Percentiles rank a stretch among this genome's conserved stretches.
phyloP scores from a whole-genome alignment of 2,329 filamentous ascomycete species.

The Penicillium paneum region DNA sequence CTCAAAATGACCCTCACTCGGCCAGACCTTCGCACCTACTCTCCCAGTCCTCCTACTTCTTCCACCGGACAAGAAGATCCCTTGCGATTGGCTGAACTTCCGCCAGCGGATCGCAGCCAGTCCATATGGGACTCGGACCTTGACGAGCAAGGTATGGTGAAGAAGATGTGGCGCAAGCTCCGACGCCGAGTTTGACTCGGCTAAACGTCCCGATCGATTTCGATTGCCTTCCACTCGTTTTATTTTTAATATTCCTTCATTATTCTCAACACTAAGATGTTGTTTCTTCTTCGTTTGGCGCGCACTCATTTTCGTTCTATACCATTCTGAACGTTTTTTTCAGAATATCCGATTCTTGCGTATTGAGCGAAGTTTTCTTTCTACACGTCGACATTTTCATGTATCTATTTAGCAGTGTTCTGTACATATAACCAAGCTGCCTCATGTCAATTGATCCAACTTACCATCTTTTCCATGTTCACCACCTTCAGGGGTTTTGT shows the following conservation, averaged over 20 bases:
- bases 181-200: constrained; percentile 25
- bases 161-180: constrained; percentile 46
- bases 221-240: not conserved
- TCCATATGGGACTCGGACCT: constrained; percentile 46
- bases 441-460: not conserved
- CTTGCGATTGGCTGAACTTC: constrained; percentile 54
- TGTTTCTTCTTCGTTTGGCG: constrained; percentile 4
- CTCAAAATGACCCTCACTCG: constrained; percentile 91
- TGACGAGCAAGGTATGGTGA: constrained; percentile 39
- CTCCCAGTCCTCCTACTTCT: constrained; percentile 46
- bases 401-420: constrained; percentile 13
- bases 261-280: not conserved
- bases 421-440: constrained; percentile 15
- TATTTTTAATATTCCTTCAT: not conserved
- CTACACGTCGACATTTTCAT: not conserved
- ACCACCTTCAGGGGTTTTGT: not conserved
- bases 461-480: not conserved
- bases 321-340: constrained; percentile 2
- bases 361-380: not conserved
- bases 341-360: not conserved
- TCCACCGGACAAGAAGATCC: constrained; percentile 60
- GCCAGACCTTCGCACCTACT: constrained; percentile 66
- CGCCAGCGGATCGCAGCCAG: constrained; percentile 42
- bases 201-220: not conserved
- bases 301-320: not conserved